Percentiles rank a stretch among this genome's conserved stretches.
These are phyloP conservation scores for Maudiozyma pseudohumilis DNA, from an alignment of 805 yeast species.

Conservation along the genomic window DNA sequence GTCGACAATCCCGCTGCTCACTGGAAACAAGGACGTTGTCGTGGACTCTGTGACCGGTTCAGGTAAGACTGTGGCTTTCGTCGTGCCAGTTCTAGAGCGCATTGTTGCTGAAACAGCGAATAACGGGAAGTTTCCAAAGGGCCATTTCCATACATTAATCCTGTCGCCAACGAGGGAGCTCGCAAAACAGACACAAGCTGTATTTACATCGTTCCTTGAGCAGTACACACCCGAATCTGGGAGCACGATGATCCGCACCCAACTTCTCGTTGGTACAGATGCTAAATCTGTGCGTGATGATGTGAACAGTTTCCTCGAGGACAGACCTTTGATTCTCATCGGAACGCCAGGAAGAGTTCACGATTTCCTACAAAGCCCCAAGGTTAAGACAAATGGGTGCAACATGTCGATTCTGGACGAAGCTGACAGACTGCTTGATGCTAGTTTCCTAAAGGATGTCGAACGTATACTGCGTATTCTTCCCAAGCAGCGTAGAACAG, in stretches of 20 bases:
- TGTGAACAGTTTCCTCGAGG: constrained; percentile 42
- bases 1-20: constrained; percentile 75
- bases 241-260: constrained; percentile 45
- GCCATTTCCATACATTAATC: constrained; percentile 62
- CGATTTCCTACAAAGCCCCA: constrained; percentile 54
- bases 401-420: constrained; percentile 81
- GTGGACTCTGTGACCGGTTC: constrained; percentile 98
- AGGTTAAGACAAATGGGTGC: constrained; percentile 51
- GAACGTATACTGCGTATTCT: constrained; percentile 54
- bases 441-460: constrained; percentile 62
- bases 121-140: constrained; percentile 35
- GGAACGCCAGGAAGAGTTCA: constrained; percentile 89
- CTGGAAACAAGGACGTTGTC: constrained; percentile 84
- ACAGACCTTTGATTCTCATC: constrained; percentile 63
- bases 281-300: constrained; percentile 61
- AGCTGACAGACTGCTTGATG: constrained; percentile 81
- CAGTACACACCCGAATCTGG: constrained; percentile 48
- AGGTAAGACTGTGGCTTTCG: constrained; percentile 92
- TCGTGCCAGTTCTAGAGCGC: constrained; percentile 71
- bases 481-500: constrained; percentile 90
- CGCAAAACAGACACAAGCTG: constrained; percentile 62
- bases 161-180: constrained; percentile 60
- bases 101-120: constrained; percentile 32
- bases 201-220: constrained; percentile 48
- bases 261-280: constrained; percentile 46